Evolutionary conservation across 2,329 filamentous ascomycete species (phyloP).

Genomic region (Akanthomyces lecanii): DNA sequence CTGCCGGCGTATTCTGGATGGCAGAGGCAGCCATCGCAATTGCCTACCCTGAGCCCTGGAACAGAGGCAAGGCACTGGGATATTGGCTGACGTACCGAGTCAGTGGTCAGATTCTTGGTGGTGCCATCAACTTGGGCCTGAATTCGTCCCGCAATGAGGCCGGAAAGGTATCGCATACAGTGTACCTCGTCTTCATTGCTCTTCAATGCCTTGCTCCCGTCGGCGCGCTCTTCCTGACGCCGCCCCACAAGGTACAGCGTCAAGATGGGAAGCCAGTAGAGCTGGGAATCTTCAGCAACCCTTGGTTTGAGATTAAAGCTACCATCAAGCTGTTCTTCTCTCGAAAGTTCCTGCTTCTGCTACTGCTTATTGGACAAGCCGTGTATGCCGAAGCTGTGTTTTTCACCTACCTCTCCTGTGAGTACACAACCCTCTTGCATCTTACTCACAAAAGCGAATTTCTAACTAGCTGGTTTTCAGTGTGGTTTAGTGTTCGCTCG

Average conservation of each 20-base stretch:
- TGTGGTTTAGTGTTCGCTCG: constrained; percentile 68
- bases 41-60: constrained; percentile 66
- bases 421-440: neutral
- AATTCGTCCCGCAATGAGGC: constrained; percentile 54
- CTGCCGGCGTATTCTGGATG: constrained; percentile 72
- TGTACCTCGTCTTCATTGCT: constrained; percentile 67
- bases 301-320: constrained; percentile 55
- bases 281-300: constrained; percentile 52
- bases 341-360: constrained; percentile 58
- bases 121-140: constrained; percentile 65
- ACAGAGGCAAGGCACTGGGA: constrained; percentile 59
- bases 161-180: constrained; percentile 64
- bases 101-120: constrained; percentile 64
- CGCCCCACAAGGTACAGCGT: constrained; percentile 58
- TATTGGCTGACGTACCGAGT: constrained; percentile 62
- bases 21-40: constrained; percentile 70
- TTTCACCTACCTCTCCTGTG: constrained; percentile 57
- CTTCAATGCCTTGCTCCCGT: constrained; percentile 63
- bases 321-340: constrained; percentile 57
- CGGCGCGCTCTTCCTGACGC: constrained; percentile 59
- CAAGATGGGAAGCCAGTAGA: constrained; percentile 60
- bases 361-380: constrained; percentile 65
- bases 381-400: constrained; percentile 70
- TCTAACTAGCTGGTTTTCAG: constrained; percentile 20
- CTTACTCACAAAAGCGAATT: too few relatives aligned